phyloP scores from a whole-genome alignment of 2,329 filamentous ascomycete species.

The Penicillium sp. region DNA sequence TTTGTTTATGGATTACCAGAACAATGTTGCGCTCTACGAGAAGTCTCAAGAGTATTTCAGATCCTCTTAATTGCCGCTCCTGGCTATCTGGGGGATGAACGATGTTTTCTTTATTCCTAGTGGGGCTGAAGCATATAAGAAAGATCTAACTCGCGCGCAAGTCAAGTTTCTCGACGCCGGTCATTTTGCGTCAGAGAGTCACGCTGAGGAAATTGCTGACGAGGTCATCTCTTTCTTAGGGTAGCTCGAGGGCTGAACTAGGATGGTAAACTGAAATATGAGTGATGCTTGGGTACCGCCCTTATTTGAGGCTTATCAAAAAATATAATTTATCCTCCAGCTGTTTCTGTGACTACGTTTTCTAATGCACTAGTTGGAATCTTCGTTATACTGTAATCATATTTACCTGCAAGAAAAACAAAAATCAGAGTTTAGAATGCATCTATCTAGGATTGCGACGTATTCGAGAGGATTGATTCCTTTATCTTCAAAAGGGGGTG shows the following conservation, averaged over 20 bases:
- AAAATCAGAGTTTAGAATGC: neutral
- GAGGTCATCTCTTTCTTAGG: slow-evolving; percentile 29
- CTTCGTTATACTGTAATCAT: neutral
- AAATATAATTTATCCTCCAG: neutral
- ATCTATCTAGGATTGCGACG: neutral
- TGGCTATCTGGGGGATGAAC: slow-evolving; percentile 62
- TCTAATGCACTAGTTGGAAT: neutral
- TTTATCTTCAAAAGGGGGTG: neutral
- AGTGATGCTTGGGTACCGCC: neutral
- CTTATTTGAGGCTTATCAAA: neutral
- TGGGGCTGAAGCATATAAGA: slow-evolving; percentile 58
- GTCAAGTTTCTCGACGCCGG: slow-evolving; percentile 57
- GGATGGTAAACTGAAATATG: neutral
- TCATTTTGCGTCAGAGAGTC: slow-evolving; percentile 57
- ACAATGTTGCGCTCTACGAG: slow-evolving; percentile 57
- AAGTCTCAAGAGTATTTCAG: slow-evolving; percentile 59
- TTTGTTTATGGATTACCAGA: slow-evolving; percentile 60
- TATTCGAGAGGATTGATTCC: neutral
- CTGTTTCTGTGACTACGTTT: neutral
- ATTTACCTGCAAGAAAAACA: neutral
- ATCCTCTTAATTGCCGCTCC: slow-evolving; percentile 53
- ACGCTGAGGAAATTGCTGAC: slow-evolving; percentile 39
- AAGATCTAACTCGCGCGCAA: slow-evolving; percentile 53
- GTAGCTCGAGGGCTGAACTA: neutral
- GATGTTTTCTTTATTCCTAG: slow-evolving; percentile 50